Conservation (phyloP, 331 rosid species). For the Stylosanthes scabra region DNA sequence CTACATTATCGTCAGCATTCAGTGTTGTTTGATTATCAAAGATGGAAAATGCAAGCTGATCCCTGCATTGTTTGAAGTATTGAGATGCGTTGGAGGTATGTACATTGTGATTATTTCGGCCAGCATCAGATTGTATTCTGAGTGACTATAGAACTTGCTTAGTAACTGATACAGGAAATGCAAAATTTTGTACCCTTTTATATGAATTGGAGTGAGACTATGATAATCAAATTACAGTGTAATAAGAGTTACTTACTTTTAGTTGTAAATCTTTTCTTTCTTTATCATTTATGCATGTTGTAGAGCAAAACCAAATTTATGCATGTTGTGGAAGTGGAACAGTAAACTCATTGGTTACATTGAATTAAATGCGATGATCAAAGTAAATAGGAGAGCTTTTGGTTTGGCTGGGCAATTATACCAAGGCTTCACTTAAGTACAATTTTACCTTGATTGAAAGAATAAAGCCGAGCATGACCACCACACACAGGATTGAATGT, state of each 20-base stretch:
- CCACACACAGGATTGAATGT: no score
- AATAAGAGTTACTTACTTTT: conserved; percentile 25
- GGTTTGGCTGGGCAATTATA: no score
- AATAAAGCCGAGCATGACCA: no score
- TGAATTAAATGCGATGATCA: no score
- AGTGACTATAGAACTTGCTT: conserved; percentile 41
- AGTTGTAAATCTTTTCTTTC: conserved; percentile 41
- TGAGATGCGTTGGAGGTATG: conserved; percentile 50
- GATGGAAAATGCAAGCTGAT: conserved; percentile 39
- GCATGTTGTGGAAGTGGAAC: no score
- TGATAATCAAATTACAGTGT: conserved; percentile 40
- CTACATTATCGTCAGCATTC: conserved; percentile 86
- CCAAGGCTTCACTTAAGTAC: no score
- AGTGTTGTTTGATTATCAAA: conserved; percentile 67
- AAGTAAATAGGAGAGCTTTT: no score
- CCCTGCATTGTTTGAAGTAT: conserved; percentile 41
- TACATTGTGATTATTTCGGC: conserved; percentile 59
- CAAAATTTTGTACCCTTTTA: conserved; percentile 52
- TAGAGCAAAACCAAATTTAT: no score
- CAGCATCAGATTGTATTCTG: conserved; percentile 36
- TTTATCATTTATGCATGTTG: conserved; percentile 16
- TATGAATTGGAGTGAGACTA: conserved; percentile 38
- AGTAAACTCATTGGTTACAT: no score
- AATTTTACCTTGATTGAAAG: no score
- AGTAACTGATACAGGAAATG: conserved; percentile 41